Percentiles rank a stretch among this genome's conserved stretches.
These are phyloP conservation scores for Mycena alexandri DNA, from an alignment of 768 basidiomycete genomes.

Conservation along the genomic window DNA sequence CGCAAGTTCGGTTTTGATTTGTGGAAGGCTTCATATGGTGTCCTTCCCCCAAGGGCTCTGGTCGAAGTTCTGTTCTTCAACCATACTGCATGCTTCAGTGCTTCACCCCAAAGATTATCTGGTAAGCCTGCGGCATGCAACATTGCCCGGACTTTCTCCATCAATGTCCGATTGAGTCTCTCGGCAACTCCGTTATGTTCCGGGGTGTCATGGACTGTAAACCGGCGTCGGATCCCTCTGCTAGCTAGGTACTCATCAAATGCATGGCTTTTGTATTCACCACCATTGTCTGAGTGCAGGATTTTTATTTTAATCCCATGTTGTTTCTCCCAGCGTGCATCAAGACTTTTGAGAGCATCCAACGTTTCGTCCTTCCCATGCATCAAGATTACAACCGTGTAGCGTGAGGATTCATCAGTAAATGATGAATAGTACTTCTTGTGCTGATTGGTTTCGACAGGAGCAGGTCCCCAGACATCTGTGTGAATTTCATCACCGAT, in stretches of 20 bases:
- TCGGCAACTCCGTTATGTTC: slow-evolving; percentile 56
- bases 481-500: slow-evolving; percentile 50
- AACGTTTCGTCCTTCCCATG: slow-evolving; percentile 45
- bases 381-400: slow-evolving; percentile 41
- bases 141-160: slow-evolving; percentile 51
- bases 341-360: slow-evolving; percentile 40
- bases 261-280: slow-evolving; percentile 42
- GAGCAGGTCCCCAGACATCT: slow-evolving; percentile 53
- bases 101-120: slow-evolving; percentile 54
- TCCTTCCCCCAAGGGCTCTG: slow-evolving; percentile 43
- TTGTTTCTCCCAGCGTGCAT: slow-evolving; percentile 42
- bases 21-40: slow-evolving; percentile 45
- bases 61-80: slow-evolving; percentile 51
- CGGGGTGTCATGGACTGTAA: slow-evolving; percentile 43
- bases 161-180: slow-evolving; percentile 46
- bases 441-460: slow-evolving; percentile 35
- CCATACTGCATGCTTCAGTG: slow-evolving; percentile 50
- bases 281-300: slow-evolving; percentile 46
- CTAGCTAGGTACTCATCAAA: slow-evolving; percentile 38
- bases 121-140: slow-evolving; percentile 52
- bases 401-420: slow-evolving; percentile 48
- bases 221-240: slow-evolving; percentile 34
- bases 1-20: slow-evolving; percentile 49
- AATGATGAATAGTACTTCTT: slow-evolving; percentile 48
- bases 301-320: slow-evolving; percentile 41